These are phyloP conservation scores for Citrus maxima DNA, from an alignment of 345 rosid genomes.

Conservation along the genomic window DNA sequence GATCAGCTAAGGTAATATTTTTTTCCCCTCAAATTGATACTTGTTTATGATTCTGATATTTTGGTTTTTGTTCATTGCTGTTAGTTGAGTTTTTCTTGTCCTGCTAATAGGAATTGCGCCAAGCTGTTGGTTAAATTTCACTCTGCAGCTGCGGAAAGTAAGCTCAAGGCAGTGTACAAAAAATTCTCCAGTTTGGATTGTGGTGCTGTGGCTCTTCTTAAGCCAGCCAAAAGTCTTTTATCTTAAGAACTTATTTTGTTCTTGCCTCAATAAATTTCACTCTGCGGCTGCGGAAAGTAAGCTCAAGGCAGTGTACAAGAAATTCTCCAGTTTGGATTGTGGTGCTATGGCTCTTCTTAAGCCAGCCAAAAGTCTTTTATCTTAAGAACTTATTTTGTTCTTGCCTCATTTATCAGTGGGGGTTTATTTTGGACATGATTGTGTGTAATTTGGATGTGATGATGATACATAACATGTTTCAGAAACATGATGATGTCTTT, in stretches of 20 bases:
- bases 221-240: slow-evolving; percentile 48
- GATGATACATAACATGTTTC: neutral
- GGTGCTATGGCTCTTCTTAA: slow-evolving; percentile 57
- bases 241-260: neutral
- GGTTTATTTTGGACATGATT: neutral
- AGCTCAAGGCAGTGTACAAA: slow-evolving; percentile 57
- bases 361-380: slow-evolving; percentile 45
- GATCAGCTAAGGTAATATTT: slow-evolving; percentile 39
- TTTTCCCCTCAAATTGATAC: too few relatives aligned
- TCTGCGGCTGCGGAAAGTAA: slow-evolving; percentile 56
- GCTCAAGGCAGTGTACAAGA: slow-evolving; percentile 60
- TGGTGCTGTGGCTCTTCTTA: slow-evolving; percentile 55
- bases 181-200: slow-evolving; percentile 59
- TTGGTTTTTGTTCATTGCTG: neutral
- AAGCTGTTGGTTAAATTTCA: slow-evolving; percentile 53
- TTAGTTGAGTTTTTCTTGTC: neutral
- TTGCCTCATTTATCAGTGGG: neutral
- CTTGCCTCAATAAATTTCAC: slow-evolving; percentile 27
- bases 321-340: slow-evolving; percentile 52
- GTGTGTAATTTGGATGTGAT: neutral
- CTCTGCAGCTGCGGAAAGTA: slow-evolving; percentile 53
- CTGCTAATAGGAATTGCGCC: slow-evolving; percentile 61
- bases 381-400: neutral
- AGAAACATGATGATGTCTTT: neutral
- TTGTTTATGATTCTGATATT: too few relatives aligned